phyloP scores from a whole-genome alignment of 768 basidiomycete species.

The Boletellus sp. region DNA sequence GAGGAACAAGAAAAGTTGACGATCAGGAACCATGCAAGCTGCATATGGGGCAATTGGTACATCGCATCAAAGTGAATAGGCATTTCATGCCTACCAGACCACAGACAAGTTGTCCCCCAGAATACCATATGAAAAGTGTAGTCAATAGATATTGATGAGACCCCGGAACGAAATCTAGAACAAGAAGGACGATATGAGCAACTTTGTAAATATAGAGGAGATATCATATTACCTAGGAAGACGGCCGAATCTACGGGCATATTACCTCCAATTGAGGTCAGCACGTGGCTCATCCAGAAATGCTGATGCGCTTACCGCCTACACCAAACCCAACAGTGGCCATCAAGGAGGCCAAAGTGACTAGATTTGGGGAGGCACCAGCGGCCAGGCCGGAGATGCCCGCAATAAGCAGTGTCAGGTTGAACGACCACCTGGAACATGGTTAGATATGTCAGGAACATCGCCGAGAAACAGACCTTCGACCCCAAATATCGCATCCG shows the following conservation, averaged over 20 bases:
- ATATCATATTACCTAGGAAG: slow-evolving; percentile 38
- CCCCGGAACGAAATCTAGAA: slow-evolving; percentile 47
- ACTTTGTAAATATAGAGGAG: background rate
- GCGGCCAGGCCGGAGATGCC: slow-evolving; percentile 52
- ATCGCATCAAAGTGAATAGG: background rate
- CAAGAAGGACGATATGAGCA: background rate
- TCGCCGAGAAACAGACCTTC: slow-evolving; percentile 31
- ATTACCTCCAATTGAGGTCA: slow-evolving; percentile 36
- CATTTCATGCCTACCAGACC: slow-evolving; percentile 36
- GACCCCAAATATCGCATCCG: slow-evolving; percentile 51
- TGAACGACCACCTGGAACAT: slow-evolving; percentile 44
- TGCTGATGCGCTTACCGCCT: slow-evolving; percentile 34
- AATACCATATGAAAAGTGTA: slow-evolving; percentile 58
- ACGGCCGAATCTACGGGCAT: slow-evolving; percentile 54
- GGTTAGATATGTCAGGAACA: background rate
- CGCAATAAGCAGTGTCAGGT: slow-evolving; percentile 51
- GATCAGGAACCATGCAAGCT: slow-evolving; percentile 61
- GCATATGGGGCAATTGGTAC: background rate
- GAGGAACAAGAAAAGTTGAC: slow-evolving; percentile 49
- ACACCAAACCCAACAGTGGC: slow-evolving; percentile 47
- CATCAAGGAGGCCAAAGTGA: slow-evolving; percentile 45
- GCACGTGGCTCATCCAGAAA: background rate
- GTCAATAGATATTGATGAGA: slow-evolving; percentile 59
- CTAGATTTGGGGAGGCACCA: slow-evolving; percentile 44
- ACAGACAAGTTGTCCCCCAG: slow-evolving; percentile 50